Conservation (phyloP, 768 basidiomycete genomes). For the Podaxis sp. region DNA sequence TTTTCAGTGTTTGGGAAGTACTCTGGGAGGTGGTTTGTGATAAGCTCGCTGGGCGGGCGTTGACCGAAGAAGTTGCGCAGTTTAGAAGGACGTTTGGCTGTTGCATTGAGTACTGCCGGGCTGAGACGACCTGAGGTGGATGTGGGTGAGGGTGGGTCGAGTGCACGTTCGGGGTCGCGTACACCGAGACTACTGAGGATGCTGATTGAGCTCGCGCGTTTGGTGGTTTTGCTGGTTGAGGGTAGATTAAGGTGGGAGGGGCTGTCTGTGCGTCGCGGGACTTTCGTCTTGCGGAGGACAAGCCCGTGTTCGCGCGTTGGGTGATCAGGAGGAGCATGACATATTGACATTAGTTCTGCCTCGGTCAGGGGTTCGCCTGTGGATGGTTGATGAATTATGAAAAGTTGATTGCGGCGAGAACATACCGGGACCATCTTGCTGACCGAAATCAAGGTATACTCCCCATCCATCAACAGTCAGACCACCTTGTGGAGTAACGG, state of each 20-base stretch:
- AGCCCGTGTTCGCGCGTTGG: conserved; percentile 78
- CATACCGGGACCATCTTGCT: conserved; percentile 50
- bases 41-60: conserved; percentile 94
- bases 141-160: conserved; percentile 57
- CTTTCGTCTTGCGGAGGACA: conserved; percentile 49
- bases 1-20: conserved; percentile 95
- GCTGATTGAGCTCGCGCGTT: conserved; percentile 93
- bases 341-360: conserved; percentile 75
- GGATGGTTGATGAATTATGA: conserved; percentile 6
- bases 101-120: conserved; percentile 27
- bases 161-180: conserved; percentile 64
- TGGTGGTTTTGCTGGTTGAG: conserved; percentile 54
- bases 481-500: conserved; percentile 46
- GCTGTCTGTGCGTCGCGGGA: conserved; percentile 40
- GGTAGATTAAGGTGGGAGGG: conserved; percentile 28
- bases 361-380: conserved; percentile 76
- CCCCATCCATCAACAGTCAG: conserved; percentile 89
- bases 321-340: conserved; percentile 74
- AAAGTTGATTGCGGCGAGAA: conserved; percentile 7
- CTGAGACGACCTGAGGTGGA: conserved; percentile 21
- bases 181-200: conserved; percentile 93
- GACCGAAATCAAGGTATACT: conserved; percentile 65
- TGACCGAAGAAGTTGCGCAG: conserved; percentile 97
- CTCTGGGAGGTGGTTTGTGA: conserved; percentile 89
- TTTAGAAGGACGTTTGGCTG: conserved; percentile 57